Evolutionary conservation across 108 stramenopile genomes (phyloP).

Genomic region (Cyclotella kingstonii): DNA sequence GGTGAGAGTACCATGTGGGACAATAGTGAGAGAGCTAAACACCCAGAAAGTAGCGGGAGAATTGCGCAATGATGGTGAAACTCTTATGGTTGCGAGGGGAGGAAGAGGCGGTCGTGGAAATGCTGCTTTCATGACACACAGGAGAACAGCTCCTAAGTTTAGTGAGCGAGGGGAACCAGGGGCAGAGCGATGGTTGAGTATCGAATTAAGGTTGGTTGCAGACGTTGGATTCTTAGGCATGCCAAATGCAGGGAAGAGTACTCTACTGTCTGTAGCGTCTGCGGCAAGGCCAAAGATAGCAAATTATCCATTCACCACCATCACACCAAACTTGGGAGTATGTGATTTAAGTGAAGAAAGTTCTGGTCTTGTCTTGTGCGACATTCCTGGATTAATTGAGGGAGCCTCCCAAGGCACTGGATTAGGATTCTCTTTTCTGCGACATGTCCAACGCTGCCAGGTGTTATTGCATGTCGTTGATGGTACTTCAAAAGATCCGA

Average conservation of each 20-base stretch:
- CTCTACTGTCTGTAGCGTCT: constrained; percentile 82
- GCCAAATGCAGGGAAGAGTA: constrained; percentile 99
- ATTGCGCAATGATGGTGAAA: constrained; percentile 73
- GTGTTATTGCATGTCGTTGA: constrained; percentile 94
- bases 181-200: constrained; percentile 78
- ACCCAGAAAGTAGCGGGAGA: constrained; percentile 89
- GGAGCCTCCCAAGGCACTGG: constrained; percentile 85
- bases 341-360: constrained; percentile 84
- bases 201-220: constrained; percentile 93
- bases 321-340: constrained; percentile 95
- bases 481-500: constrained; percentile 90
- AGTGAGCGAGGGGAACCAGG: constrained; percentile 92
- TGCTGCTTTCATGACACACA: constrained; percentile 86
- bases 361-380: constrained; percentile 85
- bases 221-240: constrained; percentile 96
- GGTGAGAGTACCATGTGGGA: constrained; percentile 91
- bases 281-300: constrained; percentile 96
- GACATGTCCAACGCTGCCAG: constrained; percentile 90
- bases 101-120: constrained; percentile 96
- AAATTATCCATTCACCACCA: constrained; percentile 97
- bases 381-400: constrained; percentile 94
- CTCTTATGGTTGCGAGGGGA: constrained; percentile 86
- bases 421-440: constrained; percentile 85
- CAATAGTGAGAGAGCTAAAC: constrained; percentile 86
- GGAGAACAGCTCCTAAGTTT: constrained; percentile 83